Percentiles rank a stretch among this genome's conserved stretches.
Evolutionary conservation across 2,329 filamentous ascomycete species (phyloP).

Genomic region (Ophiostoma tasmaniense): DNA sequence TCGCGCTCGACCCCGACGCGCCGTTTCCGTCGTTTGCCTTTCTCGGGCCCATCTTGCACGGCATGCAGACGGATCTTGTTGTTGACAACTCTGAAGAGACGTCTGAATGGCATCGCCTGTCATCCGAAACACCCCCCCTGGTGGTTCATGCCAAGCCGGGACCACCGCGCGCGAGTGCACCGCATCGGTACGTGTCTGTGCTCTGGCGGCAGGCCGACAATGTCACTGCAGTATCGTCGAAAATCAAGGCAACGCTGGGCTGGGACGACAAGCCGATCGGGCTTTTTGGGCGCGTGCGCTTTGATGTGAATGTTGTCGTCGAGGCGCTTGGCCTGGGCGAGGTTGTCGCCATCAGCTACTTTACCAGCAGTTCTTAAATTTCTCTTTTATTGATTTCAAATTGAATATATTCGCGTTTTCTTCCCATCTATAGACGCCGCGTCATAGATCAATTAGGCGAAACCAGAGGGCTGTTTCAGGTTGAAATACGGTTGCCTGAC

Average conservation of each 20-base stretch:
- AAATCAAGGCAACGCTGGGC: constrained; percentile 26
- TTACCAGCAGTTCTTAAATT: not conserved
- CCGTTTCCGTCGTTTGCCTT: constrained; percentile 34
- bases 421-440: not conserved
- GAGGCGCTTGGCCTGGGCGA: not conserved
- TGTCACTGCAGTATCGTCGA: constrained; percentile 18
- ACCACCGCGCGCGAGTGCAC: constrained; percentile 16
- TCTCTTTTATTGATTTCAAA: too few species aligned
- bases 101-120: not conserved
- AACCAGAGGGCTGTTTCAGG: constrained; percentile 1
- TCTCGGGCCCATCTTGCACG: constrained; percentile 40
- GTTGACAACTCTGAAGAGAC: not conserved
- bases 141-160: constrained; percentile 15
- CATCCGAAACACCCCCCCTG: not conserved
- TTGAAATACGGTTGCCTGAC: not conserved
- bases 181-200: constrained; percentile 21
- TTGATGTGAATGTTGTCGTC: constrained; percentile 29
- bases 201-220: constrained; percentile 19
- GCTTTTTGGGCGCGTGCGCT: constrained; percentile 33
- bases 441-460: not conserved
- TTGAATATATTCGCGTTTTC: not conserved
- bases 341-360: not conserved
- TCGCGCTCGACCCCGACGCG: constrained; percentile 40
- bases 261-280: constrained; percentile 28
- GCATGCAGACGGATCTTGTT: constrained; percentile 35